Evolutionary conservation across 306 rosid genomes (phyloP).

Genomic region (Cucumis hystrix): DNA sequence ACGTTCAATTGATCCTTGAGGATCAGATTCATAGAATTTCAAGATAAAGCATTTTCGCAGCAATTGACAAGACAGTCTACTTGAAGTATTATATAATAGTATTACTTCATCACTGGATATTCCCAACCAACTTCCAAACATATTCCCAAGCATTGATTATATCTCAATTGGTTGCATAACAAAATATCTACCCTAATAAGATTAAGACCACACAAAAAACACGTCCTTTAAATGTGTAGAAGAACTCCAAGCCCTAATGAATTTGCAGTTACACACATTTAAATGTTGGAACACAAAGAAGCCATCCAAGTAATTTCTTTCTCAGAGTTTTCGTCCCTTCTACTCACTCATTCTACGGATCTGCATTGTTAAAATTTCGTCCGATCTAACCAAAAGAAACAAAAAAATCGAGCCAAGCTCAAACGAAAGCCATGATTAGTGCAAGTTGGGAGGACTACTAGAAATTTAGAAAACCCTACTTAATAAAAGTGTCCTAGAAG

Average conservation of each 20-base stretch:
- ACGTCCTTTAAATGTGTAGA: not conserved
- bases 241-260: not conserved
- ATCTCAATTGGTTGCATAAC: not conserved
- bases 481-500: not conserved
- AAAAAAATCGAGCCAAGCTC: not conserved
- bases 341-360: not conserved
- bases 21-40: not conserved
- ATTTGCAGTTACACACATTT: not conserved
- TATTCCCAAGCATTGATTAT: not conserved
- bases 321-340: not conserved
- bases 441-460: not conserved
- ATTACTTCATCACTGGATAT: not conserved
- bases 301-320: not conserved
- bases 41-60: not conserved
- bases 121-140: not conserved
- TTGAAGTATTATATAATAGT: not conserved
- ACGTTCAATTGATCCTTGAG: not conserved
- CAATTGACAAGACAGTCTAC: not conserved
- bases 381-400: not conserved
- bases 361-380: not conserved
- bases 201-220: not conserved
- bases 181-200: not conserved
- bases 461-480: not conserved
- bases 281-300: not conserved
- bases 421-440: not conserved